Evolutionary conservation across 352 stramenopile genomes (phyloP).

Genomic region (Thalassiosira livingstoniorum): DNA sequence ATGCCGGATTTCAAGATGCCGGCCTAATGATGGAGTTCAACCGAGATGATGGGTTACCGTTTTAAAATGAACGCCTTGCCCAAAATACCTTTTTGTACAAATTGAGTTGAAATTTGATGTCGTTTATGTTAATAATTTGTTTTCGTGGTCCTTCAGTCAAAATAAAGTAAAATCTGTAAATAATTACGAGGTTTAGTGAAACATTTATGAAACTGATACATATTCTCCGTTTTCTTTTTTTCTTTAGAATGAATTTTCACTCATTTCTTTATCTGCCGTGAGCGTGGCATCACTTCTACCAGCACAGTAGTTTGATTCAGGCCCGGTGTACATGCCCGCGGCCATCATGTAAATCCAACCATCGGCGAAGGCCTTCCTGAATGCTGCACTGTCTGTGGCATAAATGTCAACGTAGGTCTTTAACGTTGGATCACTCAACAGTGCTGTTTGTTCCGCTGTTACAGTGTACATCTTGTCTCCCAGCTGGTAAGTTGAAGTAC

Average conservation of each 20-base stretch:
- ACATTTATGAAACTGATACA: no score
- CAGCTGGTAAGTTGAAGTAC: not conserved
- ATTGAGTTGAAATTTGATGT: no score
- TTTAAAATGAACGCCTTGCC: no score
- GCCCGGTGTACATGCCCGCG: not conserved
- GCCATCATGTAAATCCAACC: not conserved
- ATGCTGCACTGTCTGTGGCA: not conserved
- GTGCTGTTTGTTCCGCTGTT: not conserved
- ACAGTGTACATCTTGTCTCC: not conserved
- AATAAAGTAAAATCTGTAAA: no score
- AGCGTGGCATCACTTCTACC: not conserved
- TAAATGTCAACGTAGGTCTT: not conserved
- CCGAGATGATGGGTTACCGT: slow-evolving; percentile 60
- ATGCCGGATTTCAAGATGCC: slow-evolving; percentile 62
- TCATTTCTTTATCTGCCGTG: no score
- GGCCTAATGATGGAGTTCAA: slow-evolving; percentile 70
- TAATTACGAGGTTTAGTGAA: no score
- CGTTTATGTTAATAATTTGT: no score
- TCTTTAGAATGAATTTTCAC: no score
- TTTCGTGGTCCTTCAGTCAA: no score
- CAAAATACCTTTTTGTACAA: no score
- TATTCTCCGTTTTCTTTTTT: no score
- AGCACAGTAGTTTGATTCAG: not conserved
- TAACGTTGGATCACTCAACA: not conserved
- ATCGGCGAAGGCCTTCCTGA: not conserved